Evolutionary conservation across 306 rosid species (phyloP).

Genomic region (Herpetospermum pedunculosum): DNA sequence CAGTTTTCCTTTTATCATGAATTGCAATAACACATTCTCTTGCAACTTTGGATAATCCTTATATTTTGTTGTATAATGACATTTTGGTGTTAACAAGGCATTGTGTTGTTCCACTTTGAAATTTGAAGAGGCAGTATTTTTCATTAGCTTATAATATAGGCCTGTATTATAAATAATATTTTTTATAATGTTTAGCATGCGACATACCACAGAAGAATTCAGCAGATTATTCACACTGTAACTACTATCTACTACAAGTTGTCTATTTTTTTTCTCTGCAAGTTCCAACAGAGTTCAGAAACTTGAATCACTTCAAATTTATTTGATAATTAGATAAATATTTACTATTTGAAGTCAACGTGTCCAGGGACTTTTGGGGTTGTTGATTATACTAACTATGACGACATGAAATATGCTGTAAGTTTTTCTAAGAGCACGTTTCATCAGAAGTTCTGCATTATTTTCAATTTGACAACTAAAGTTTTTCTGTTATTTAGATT

Average conservation of each 20-base stretch:
- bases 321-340: neutral
- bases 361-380: conserved; percentile 81
- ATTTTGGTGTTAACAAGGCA: neutral
- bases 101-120: neutral
- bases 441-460: neutral
- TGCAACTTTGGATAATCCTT: neutral
- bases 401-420: conserved; percentile 99
- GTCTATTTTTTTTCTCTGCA: neutral
- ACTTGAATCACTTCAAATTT: neutral
- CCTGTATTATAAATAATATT: neutral
- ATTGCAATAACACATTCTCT: neutral
- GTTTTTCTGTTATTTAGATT: conserved; percentile 31
- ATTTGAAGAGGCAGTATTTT: neutral
- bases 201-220: neutral
- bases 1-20: neutral
- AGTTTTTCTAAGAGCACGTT: conserved; percentile 20
- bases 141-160: neutral
- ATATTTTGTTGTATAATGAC: neutral
- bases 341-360: neutral
- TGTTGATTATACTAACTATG: conserved; percentile 84
- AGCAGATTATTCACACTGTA: neutral
- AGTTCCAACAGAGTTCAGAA: neutral
- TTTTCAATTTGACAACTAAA: neutral
- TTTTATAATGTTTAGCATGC: neutral
- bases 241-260: neutral